Base-by-base conservation (phyloP, 495 filamentous ascomycete genomes). In the Neurospora africana region DNA sequence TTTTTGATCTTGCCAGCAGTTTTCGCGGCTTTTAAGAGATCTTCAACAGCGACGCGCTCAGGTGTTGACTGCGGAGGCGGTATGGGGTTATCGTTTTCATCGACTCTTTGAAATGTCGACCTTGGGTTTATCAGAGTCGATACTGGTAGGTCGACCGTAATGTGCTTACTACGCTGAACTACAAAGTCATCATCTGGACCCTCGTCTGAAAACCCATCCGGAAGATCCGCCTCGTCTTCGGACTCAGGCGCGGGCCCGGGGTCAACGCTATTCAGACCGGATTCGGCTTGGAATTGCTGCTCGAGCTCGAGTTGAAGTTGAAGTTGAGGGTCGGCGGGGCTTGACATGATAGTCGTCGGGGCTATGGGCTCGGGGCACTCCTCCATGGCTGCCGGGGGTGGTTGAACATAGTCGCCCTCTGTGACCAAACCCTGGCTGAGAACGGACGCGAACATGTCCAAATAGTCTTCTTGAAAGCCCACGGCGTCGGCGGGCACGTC, bases 1-100 rank as follows among this genome's bases (percentile, higher is more conserved):
- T 71, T 38, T 0, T 70, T 58, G 23, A 73, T 53, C 0, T 36
- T 19, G 13, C 61, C 13, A 3, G 40, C 41, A 0, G 39, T 17
- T 19, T 70, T 58, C 10, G 11, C 40, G 2, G 23, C n/a, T 9
- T 74, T 53, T 36, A 79, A 41, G 61, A 84, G 73, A 1, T 65
- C 70, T 4, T 69, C 15, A 35, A 84, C 19, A 2, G 81, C 83
- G 11, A 72, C 58, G 8, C 38, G 44, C 70, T 84, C 82, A n/a
- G 21, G 43, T 30, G 47, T 47, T 15, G 72, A 69, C 3, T 76
- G 75, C 11, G 74, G 53, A 0, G 74, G 73, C 0, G 76, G 76
- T 0, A 40, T 39, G 39, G 70, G 78, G 0, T 77, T 72, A 19
- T 75, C 43, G 23, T 72, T 72, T 10, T 39, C 53, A 35, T 65